Conservation (phyloP, 2,329 filamentous ascomycete genomes). For the Taxawa tesnikishii region DNA sequence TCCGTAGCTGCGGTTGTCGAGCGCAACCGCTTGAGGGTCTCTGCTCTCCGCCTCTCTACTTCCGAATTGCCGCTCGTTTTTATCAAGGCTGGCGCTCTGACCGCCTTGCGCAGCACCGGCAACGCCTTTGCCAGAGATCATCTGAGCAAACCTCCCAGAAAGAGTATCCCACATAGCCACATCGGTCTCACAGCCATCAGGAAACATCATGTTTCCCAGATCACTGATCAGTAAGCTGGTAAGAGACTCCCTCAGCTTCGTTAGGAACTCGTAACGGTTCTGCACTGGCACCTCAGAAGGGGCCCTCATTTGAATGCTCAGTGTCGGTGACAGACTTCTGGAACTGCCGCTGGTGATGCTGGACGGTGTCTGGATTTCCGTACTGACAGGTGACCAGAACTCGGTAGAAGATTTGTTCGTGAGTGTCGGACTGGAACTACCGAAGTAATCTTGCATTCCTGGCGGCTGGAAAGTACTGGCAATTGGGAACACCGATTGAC, state of each 20-base stretch:
- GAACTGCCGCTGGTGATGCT: slow-evolving; percentile 42
- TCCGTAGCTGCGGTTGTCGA: too few species aligned
- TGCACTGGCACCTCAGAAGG: slow-evolving; percentile 56
- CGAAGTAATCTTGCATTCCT: slow-evolving; percentile 60
- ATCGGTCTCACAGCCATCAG: slow-evolving; percentile 87
- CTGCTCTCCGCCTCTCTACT: too few species aligned
- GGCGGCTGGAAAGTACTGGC: too few species aligned
- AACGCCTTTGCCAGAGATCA: not conserved
- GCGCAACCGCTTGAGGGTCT: too few species aligned
- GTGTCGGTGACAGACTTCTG: slow-evolving; percentile 6
- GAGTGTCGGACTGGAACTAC: slow-evolving; percentile 53
- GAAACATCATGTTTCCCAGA: slow-evolving; percentile 73
- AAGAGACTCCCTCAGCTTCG: slow-evolving; percentile 64
- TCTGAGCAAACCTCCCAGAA: not conserved
- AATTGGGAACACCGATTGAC: too few species aligned
- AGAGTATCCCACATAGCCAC: slow-evolving; percentile 3
- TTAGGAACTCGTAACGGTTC: slow-evolving; percentile 47
- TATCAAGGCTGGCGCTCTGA: too few species aligned
- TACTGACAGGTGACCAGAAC: slow-evolving; percentile 82
- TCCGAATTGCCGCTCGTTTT: too few species aligned
- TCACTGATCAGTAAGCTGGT: slow-evolving; percentile 82
- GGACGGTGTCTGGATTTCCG: slow-evolving; percentile 50
- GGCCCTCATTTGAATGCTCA: not conserved
- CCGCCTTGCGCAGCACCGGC: too few species aligned
- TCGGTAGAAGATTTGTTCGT: slow-evolving; percentile 66